Percentiles rank a stretch among this genome's conserved stretches.
These are phyloP conservation scores for Blepharisma stoltei DNA, from an alignment of 73 alveolate species.

Conservation along the genomic window DNA sequence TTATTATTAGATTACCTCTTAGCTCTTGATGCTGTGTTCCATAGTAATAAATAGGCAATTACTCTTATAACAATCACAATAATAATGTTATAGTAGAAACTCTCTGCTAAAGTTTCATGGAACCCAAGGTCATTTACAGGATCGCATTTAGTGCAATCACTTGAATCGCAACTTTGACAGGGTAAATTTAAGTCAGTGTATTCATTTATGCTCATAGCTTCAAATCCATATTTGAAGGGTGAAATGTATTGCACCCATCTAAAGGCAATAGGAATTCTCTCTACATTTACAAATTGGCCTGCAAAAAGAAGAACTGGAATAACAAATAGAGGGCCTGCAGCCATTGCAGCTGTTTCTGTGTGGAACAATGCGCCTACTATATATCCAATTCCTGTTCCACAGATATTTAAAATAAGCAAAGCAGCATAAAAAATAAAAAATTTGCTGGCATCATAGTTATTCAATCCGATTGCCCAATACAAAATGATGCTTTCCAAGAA, in stretches of 20 bases:
- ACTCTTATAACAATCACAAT: too few relatives aligned
- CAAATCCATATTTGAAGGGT: not conserved
- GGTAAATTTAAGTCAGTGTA: not conserved
- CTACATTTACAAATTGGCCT: not conserved
- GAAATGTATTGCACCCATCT: constrained; percentile 21
- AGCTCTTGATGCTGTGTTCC: too few relatives aligned
- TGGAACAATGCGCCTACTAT: constrained; percentile 8
- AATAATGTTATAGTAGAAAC: too few relatives aligned
- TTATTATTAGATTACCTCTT: too few relatives aligned
- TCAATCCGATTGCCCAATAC: not conserved
- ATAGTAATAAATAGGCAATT: too few relatives aligned
- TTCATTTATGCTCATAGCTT: constrained; percentile 15
- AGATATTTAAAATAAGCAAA: not conserved
- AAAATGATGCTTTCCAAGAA: not conserved
- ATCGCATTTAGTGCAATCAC: too few relatives aligned
- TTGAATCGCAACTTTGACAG: too few relatives aligned
- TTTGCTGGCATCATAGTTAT: not conserved
- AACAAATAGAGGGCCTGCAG: not conserved
- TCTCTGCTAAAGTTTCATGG: too few relatives aligned
- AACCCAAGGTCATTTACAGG: too few relatives aligned
- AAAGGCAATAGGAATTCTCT: not conserved
- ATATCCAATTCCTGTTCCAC: not conserved
- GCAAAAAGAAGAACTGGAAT: constrained; percentile 13
- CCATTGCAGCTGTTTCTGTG: not conserved
- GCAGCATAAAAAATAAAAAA: not conserved